A percentile compares a stretch with the other conserved stretches of the same genome.
phyloP scores from a whole-genome alignment of 2,329 filamentous ascomycete genomes.

The Grosmannia penicillata region DNA sequence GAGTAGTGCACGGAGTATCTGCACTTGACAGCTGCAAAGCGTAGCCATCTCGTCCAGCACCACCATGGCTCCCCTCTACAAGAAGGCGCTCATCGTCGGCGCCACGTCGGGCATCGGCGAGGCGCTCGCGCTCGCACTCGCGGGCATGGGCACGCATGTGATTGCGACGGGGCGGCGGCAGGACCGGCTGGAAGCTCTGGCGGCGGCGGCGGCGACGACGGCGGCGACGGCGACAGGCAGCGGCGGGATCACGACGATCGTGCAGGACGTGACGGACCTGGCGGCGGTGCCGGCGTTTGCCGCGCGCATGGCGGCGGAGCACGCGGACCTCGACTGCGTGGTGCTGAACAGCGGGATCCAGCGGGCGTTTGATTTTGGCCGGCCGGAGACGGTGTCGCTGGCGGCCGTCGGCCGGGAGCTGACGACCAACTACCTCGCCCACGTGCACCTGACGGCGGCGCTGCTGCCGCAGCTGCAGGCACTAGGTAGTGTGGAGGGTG shows the following conservation, averaged over 20 bases:
- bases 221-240: constrained; percentile 2
- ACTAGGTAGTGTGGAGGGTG: no score
- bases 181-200: constrained; percentile 26
- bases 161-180: constrained; percentile 31
- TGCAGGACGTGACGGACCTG: constrained; percentile 27
- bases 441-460: constrained; percentile 26
- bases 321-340: constrained; percentile 33
- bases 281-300: constrained; percentile 19
- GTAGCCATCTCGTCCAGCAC: no score
- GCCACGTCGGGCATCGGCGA: constrained; percentile 35
- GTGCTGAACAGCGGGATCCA: constrained; percentile 36
- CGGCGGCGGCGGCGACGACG: constrained; percentile 11
- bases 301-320: constrained; percentile 16
- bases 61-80: constrained; percentile 19
- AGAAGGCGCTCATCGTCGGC: constrained; percentile 33
- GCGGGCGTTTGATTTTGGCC: constrained; percentile 24
- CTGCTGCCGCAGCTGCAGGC: constrained; percentile 27
- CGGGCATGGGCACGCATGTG: constrained; percentile 25
- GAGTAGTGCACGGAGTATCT: no score
- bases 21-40: no score
- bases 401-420: constrained; percentile 23
- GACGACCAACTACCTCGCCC: constrained; percentile 28
- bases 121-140: constrained; percentile 21
- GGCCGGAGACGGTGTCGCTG: constrained; percentile 25
- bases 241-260: constrained; percentile 12